A percentile compares a stretch with the other conserved stretches of the same genome.
Evolutionary conservation across 83 land plant species (phyloP).

Genomic region (Diphasiastrum complanatum): DNA sequence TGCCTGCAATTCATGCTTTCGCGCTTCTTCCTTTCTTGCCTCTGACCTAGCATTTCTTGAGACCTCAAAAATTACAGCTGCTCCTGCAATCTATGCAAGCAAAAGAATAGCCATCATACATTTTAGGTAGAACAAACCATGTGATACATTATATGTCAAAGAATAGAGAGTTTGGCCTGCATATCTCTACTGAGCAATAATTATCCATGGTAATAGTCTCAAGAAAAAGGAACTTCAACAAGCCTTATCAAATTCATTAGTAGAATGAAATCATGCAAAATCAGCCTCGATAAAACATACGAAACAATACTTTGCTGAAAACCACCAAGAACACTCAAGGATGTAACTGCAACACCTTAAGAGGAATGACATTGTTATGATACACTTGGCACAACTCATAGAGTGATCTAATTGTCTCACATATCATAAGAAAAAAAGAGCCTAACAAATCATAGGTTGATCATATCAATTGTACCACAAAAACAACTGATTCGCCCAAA

Average conservation of each 20-base stretch:
- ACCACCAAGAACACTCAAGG: too few relatives aligned
- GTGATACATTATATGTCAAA: neutral
- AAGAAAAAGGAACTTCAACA: too few relatives aligned
- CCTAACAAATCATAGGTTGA: neutral
- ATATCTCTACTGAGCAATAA: neutral
- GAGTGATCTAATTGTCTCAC: too few relatives aligned
- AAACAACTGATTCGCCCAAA: slow-evolving; percentile 74
- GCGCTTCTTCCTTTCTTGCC: slow-evolving; percentile 75
- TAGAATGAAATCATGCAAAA: too few relatives aligned
- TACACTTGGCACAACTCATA: too few relatives aligned
- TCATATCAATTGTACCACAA: slow-evolving; percentile 38
- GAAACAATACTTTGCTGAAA: too few relatives aligned
- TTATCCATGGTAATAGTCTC: neutral
- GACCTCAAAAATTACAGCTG: slow-evolving; percentile 77
- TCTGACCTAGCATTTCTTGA: slow-evolving; percentile 74
- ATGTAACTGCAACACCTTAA: too few relatives aligned
- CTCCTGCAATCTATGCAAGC: slow-evolving; percentile 62
- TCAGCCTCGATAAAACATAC: too few relatives aligned
- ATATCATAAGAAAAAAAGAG: neutral
- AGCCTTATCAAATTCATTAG: too few relatives aligned
- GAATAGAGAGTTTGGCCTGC: neutral
- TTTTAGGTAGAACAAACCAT: neutral
- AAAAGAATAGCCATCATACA: neutral
- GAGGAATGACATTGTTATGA: too few relatives aligned
- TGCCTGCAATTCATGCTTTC: slow-evolving; percentile 65